Evolutionary conservation across 306 rosid genomes (phyloP), one percentile per base, ranked within the genome.

Genomic region (Cicer chorassanicum): DNA sequence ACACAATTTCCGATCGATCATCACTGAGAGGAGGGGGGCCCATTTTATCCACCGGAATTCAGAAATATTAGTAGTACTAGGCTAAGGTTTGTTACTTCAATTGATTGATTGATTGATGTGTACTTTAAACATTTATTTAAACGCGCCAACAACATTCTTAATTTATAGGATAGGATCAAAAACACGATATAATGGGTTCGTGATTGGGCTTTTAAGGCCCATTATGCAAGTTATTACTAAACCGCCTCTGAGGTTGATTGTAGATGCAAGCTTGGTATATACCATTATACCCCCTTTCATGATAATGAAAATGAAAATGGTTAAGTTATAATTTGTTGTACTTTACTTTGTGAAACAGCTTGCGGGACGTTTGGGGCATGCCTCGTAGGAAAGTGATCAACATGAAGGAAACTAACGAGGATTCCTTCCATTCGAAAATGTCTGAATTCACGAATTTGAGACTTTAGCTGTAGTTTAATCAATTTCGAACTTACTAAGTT

Each of bases 1-100:
- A 92, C 0, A 80, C 98, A 6, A 94, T 94, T 60, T 95, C 97
- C 0, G 87, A 89, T 6, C 93, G 89, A 6, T 86, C 97, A 41
- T 89, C 97, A 59, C 42, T 45, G 43, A 70, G 82, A 67, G 44
- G 44, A 7, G 44, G 44, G 1, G 44, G 44, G 72, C 45, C 84
- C 97, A 82, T 88, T 61, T 40, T 41, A 7, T 41, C 13, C 7
- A 70, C 5, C 1, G 10, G 40, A 71, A 70, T 45, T 66, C 41
- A 66, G 55, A 69, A 67, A 45, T 19, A 8, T 5, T 38, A 19
- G 34, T 65, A 9, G 14, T 8, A 14, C 19, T 29, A 7, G 9
- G 43, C 66, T 50, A 60, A 60, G 66, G 44, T 59, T 60, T 34
- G 65, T 29, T 62, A 7, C 60, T 53, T 53, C 8, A 9, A 13